phyloP scores from a whole-genome alignment of 805 yeast genomes.

The Candida bentonensis region DNA sequence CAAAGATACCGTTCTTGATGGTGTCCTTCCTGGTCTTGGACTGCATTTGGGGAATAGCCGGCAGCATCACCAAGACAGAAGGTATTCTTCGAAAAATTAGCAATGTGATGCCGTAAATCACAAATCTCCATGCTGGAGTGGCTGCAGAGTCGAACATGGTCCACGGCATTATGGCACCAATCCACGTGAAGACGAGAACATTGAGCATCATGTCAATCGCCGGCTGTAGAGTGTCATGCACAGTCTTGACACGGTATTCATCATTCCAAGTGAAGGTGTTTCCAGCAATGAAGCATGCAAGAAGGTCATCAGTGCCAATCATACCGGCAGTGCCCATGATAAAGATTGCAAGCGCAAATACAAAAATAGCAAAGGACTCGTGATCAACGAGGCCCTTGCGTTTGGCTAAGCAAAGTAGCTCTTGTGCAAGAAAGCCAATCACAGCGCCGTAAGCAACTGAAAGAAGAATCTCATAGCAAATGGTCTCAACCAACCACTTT shows the following conservation, averaged over 20 bases:
- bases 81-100: conserved; percentile 24
- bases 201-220: conserved; percentile 52
- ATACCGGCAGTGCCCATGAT: conserved; percentile 51
- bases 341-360: conserved; percentile 38
- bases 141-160: conserved; percentile 32
- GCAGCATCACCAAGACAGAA: conserved; percentile 31
- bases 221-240: conserved; percentile 49
- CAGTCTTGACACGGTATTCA: conserved; percentile 43
- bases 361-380: conserved; percentile 44
- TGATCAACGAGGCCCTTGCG: conserved; percentile 39
- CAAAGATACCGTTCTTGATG: conserved; percentile 53
- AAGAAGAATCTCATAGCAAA: conserved; percentile 48
- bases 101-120: conserved; percentile 20
- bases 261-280: conserved; percentile 66
- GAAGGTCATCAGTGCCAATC: conserved; percentile 56
- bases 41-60: conserved; percentile 42
- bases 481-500: conserved; percentile 48
- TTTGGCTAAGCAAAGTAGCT: conserved; percentile 41
- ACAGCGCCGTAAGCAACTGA: conserved; percentile 35
- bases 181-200: conserved; percentile 52
- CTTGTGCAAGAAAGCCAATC: conserved; percentile 38
- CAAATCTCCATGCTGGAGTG: conserved; percentile 21
- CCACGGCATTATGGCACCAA: conserved; percentile 66
- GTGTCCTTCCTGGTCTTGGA: background rate
- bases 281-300: conserved; percentile 64